Percentiles rank a stretch among this genome's conserved stretches.
Evolutionary conservation across 148 eudicot species (phyloP).

Genomic region (Salicornia ramosissima): DNA sequence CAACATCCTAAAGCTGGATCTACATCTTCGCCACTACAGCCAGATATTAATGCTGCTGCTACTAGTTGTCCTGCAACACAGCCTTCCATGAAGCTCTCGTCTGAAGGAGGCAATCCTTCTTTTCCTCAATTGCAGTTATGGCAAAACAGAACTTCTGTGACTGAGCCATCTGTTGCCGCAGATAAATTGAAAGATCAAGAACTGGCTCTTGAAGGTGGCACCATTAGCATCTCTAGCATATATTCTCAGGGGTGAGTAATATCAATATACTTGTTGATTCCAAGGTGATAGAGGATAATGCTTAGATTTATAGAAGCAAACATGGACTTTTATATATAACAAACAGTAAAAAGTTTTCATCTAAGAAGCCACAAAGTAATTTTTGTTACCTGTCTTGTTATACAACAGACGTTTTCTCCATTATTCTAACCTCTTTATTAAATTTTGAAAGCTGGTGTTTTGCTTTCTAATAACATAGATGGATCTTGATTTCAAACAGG

Average conservation of each 20-base stretch:
- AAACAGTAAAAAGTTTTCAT: too few relatives aligned
- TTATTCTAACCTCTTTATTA: background rate
- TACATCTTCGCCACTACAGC: conserved; percentile 31
- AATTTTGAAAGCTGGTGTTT: background rate
- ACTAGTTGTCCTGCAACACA: conserved; percentile 31
- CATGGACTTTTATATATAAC: too few relatives aligned
- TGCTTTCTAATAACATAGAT: background rate
- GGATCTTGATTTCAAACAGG: conserved; percentile 40
- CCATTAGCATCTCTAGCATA: conserved; percentile 75
- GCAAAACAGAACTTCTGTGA: conserved; percentile 40
- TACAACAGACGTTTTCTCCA: background rate
- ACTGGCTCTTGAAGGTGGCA: conserved; percentile 67
- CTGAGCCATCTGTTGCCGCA: conserved; percentile 30
- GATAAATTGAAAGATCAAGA: conserved; percentile 59
- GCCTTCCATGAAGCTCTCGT: conserved; percentile 31
- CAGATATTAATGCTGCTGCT: conserved; percentile 42
- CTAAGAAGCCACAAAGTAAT: background rate
- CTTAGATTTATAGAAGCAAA: too few relatives aligned
- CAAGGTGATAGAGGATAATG: too few relatives aligned
- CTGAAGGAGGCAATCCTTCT: conserved; percentile 38
- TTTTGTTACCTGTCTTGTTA: background rate
- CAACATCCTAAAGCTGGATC: conserved; percentile 41
- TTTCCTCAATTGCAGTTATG: conserved; percentile 44
- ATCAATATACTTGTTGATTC: background rate
- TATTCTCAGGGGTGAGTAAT: conserved; percentile 92